These are phyloP conservation scores for Dioscorea zingiberensis DNA, from an alignment of 106 monocot species.

Conservation along the genomic window DNA sequence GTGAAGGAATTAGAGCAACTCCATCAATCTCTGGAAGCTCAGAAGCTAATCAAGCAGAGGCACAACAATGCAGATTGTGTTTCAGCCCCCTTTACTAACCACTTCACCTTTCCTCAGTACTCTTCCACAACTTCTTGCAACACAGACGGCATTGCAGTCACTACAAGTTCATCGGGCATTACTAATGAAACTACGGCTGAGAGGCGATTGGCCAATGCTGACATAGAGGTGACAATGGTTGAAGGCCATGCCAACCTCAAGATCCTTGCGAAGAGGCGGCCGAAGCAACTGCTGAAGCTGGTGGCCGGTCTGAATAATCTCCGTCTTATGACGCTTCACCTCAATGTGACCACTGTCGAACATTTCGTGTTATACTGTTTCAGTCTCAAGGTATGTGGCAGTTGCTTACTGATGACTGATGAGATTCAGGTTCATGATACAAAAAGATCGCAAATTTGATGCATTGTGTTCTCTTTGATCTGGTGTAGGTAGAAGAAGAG, in stretches of 20 bases:
- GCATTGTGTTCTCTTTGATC: not conserved
- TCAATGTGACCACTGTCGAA: slow-evolving; percentile 61
- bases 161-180: not conserved
- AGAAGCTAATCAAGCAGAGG: slow-evolving; percentile 25
- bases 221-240: slow-evolving; percentile 80
- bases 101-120: slow-evolving; percentile 61
- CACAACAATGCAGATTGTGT: not conserved
- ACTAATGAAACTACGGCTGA: slow-evolving; percentile 1
- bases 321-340: slow-evolving; percentile 61
- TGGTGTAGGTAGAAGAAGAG: slow-evolving; percentile 68
- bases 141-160: not conserved
- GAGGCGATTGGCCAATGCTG: slow-evolving; percentile 25
- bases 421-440: not conserved
- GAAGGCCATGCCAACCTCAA: slow-evolving; percentile 85
- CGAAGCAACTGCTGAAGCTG: slow-evolving; percentile 63
- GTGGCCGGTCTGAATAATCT: slow-evolving; percentile 53
- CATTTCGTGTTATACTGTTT: slow-evolving; percentile 67
- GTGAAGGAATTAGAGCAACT: slow-evolving; percentile 78
- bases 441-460: not conserved
- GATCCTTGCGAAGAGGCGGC: slow-evolving; percentile 41
- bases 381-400: slow-evolving; percentile 86
- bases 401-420: too few species aligned
- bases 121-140: not conserved
- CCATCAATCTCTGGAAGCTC: slow-evolving; percentile 56
- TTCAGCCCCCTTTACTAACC: slow-evolving; percentile 21